Conservation (phyloP, 345 rosid species). For the Corchorus capsularis region DNA sequence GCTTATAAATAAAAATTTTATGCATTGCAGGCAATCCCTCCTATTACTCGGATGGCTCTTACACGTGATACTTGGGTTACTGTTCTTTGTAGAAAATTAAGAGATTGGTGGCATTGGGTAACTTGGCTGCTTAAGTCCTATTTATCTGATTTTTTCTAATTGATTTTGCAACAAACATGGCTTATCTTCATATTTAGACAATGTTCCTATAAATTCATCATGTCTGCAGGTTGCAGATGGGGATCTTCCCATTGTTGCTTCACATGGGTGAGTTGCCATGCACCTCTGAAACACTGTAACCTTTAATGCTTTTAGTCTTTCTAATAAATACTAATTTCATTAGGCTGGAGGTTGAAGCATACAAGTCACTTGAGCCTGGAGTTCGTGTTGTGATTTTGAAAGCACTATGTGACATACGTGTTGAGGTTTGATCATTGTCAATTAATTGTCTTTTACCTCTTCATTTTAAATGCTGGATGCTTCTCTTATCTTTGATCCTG, state of each 20-base stretch:
- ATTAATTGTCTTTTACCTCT: neutral
- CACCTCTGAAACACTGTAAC: slow-evolving; percentile 7
- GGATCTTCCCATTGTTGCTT: slow-evolving; percentile 91
- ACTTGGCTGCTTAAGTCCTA: slow-evolving; percentile 14
- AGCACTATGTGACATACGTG: slow-evolving; percentile 97
- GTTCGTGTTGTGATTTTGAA: slow-evolving; percentile 94
- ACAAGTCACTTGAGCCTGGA: slow-evolving; percentile 90
- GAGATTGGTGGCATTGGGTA: slow-evolving; percentile 99
- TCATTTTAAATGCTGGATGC: slow-evolving; percentile 6
- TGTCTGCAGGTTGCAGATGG: slow-evolving; percentile 90
- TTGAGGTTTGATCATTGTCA: slow-evolving; percentile 65
- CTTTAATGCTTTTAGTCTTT: slow-evolving; percentile 21
- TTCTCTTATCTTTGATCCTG: slow-evolving; percentile 12
- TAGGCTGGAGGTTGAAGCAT: slow-evolving; percentile 80
- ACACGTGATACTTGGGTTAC: slow-evolving; percentile 99
- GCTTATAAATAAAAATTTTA: neutral
- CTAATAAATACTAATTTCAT: slow-evolving; percentile 34
- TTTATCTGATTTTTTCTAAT: neutral
- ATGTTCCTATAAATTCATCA: slow-evolving; percentile 17
- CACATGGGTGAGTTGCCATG: slow-evolving; percentile 80
- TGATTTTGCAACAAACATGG: neutral
- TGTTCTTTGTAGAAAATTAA: slow-evolving; percentile 90
- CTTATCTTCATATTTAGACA: neutral
- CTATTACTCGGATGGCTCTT: slow-evolving; percentile 85
- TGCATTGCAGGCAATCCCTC: slow-evolving; percentile 20